Evolutionary conservation across 495 filamentous ascomycete genomes (phyloP).

Genomic region (Emericellopsis terricola): DNA sequence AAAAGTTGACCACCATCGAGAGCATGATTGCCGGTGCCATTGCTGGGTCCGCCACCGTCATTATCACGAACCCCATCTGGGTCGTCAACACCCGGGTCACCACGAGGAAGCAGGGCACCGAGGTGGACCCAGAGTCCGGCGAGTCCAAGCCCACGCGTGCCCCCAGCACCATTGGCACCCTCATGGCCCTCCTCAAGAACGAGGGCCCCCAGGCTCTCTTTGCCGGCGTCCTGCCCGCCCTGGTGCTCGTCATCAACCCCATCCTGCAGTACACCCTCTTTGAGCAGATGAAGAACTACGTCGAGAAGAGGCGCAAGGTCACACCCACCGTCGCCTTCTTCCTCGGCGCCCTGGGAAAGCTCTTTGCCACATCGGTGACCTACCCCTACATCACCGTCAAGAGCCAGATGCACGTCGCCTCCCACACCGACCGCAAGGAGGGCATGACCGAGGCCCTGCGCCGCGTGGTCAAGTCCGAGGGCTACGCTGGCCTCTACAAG

Average conservation of each 20-base stretch:
- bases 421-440: conserved; percentile 41
- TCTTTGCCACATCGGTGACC: conserved; percentile 81
- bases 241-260: conserved; percentile 90
- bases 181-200: conserved; percentile 54
- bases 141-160: conserved; percentile 21
- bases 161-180: conserved; percentile 59
- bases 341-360: conserved; percentile 81
- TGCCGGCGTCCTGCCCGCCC: conserved; percentile 76
- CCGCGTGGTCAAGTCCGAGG: conserved; percentile 71
- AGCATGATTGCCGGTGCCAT: conserved; percentile 91
- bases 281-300: conserved; percentile 71
- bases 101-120: conserved; percentile 48
- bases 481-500: conserved; percentile 78
- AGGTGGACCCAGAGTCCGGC: conserved; percentile 27
- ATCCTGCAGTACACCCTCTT: conserved; percentile 98
- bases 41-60: conserved; percentile 81
- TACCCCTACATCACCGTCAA: conserved; percentile 99
- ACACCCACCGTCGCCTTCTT: conserved; percentile 79
- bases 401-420: conserved; percentile 86
- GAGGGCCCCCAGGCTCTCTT: conserved; percentile 78
- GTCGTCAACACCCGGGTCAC: conserved; percentile 98
- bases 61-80: conserved; percentile 97
- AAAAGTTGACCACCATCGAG: conserved; percentile 76
- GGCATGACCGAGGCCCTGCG: conserved; percentile 56
- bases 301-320: conserved; percentile 35